Evolutionary conservation across 2,329 filamentous ascomycete species (phyloP), one percentile per base, ranked within the genome.

Genomic region (Pseudogymnoascus sp.): DNA sequence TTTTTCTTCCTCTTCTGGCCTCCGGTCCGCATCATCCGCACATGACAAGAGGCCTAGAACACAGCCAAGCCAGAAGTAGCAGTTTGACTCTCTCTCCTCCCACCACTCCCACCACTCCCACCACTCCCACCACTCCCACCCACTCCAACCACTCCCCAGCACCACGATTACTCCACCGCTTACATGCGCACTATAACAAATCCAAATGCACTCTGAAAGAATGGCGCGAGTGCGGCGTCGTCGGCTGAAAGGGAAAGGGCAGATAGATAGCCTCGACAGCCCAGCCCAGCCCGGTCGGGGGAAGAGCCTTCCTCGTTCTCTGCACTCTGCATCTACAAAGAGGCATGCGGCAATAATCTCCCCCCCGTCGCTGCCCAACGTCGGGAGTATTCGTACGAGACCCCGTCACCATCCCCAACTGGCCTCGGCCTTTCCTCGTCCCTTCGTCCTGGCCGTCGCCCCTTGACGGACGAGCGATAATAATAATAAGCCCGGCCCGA

Each of bases 31-130:
- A 28, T 28, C 25, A 47, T 47, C 41, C 41, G 41, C 41, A 47
- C 41, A 47, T 47, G 41, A 28, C 41, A 16, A 47, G 41, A 47
- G 41, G 41, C 22, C 41, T 47, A 47, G 41, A 47, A 47, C 41
- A 25, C 41, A 47, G 41, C 41, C 41, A 47, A 47, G 41, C 12
- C 41, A 47, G 41, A 47, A 47, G 41, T 28, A 47, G n/a, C n/a
- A n/a, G n/a, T n/a, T 16, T 47, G 9, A 5, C 11, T 43, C 39
- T 4, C 11, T 25, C 39, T 43, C n/a, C 8, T 41, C 18, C 38
- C 18, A 41, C 39, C n/a, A 34, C 32, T 11, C 28, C 4, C 28
- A n/a, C 35, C 16, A 4, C n/a, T 37, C 35, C 35, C 35, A 16
- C 35, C 35, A 37, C 38, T 41, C 16, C 16, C 20, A 43, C 39